A percentile compares a stretch with the other conserved stretches of the same genome.
phyloP scores from a whole-genome alignment of 345 rosid genomes.

The Bruguiera gymnorhiza region DNA sequence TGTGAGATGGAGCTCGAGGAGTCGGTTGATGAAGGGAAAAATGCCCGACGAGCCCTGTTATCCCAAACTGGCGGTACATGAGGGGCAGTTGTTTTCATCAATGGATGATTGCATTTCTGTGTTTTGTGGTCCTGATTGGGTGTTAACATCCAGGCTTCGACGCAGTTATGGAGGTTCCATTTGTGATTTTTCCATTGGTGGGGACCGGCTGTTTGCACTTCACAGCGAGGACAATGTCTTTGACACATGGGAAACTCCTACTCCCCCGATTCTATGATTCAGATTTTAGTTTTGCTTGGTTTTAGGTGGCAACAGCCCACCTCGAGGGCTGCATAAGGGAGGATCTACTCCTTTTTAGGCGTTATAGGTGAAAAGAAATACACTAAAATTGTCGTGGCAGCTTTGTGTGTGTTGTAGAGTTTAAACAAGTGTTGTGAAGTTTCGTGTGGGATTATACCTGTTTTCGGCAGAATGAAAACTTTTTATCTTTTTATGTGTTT shows the following conservation, averaged over 20 bases:
- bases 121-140: slow-evolving; percentile 85
- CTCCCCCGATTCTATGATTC: slow-evolving; percentile 62
- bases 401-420: slow-evolving; percentile 13
- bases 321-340: background rate
- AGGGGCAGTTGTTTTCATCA: slow-evolving; percentile 85
- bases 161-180: slow-evolving; percentile 77
- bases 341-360: slow-evolving; percentile 8
- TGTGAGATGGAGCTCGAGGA: slow-evolving; percentile 94
- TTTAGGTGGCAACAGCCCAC: slow-evolving; percentile 8
- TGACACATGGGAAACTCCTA: slow-evolving; percentile 87
- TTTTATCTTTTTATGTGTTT: slow-evolving; percentile 11
- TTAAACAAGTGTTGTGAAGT: slow-evolving; percentile 5
- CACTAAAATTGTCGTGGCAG: too few relatives aligned
- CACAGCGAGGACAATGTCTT: slow-evolving; percentile 93
- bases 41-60: slow-evolving; percentile 91
- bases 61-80: slow-evolving; percentile 79
- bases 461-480: background rate
- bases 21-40: slow-evolving; percentile 76
- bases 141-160: slow-evolving; percentile 73
- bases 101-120: slow-evolving; percentile 91
- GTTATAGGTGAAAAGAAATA: slow-evolving; percentile 14
- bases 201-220: slow-evolving; percentile 85
- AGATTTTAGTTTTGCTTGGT: slow-evolving; percentile 10
- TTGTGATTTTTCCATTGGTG: slow-evolving; percentile 87
- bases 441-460: slow-evolving; percentile 13